Base-by-base conservation (phyloP, 108 stramenopile genomes). In the Conticribra weissflogii region DNA sequence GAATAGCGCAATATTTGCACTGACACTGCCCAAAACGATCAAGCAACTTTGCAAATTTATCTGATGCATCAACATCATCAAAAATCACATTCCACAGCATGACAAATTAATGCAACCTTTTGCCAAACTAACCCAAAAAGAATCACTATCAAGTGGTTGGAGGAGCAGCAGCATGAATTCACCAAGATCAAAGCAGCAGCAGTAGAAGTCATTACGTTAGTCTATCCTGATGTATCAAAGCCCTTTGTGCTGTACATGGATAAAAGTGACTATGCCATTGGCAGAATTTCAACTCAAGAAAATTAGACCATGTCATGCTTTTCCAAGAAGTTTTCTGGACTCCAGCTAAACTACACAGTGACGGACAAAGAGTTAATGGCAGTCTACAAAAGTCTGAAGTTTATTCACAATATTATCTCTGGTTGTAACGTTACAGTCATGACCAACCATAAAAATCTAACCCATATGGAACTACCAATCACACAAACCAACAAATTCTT, bases 291-390 rank as follows among this genome's bases (percentile, higher is more conserved):
- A 21, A 53, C 21, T 9, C 52, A 53, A 18, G 18, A 53, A 16
- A 7, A 19, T 18, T 7, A 53, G 16, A 19, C 52, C 7, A 53
- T 19, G 5, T 19, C 17, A 18, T 53, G 18, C 17, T n/a, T 21
- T 7, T n/a, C n/a, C n/a, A n/a, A n/a, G n/a, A n/a, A n/a, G n/a
- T n/a, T n/a, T n/a, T n/a, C n/a, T n/a, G n/a, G 7, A 7, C 52
- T 7, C 7, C 52, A 53, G 18, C 5, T 53, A 12, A 53, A 53
- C 18, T 53, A 53, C 52, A 53, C 9, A 7, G 18, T 53, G 52
- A n/a, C 17, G 21, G 52, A 53, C 7, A 16, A 53, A 18, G 52
- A 53, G 21, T 53, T 53, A n/a, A n/a, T n/a, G n/a, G n/a, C n/a
- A n/a, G n/a, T n/a, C n/a, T n/a, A n/a, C n/a, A n/a, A n/a, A n/a